Evolutionary conservation across 257 asterid species (phyloP).

Genomic region (Solanum clarkiae): DNA sequence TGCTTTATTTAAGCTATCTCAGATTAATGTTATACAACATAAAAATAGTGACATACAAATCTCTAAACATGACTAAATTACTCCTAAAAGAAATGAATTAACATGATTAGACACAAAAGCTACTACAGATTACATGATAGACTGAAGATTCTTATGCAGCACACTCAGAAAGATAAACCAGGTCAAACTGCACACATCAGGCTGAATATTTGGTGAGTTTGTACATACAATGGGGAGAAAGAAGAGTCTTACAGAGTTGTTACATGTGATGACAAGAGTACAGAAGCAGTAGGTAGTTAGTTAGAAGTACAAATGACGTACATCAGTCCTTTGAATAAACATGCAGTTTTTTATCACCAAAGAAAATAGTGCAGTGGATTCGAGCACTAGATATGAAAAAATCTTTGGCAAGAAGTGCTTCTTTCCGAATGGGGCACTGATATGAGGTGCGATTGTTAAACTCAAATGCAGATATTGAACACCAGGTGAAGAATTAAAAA

Average conservation of each 20-base stretch:
- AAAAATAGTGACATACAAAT: background rate
- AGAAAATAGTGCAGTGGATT: too few relatives aligned
- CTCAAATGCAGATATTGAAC: too few relatives aligned
- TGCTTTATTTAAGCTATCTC: background rate
- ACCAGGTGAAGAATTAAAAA: too few relatives aligned
- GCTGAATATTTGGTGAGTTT: background rate
- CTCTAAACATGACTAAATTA: background rate
- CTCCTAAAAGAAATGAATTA: background rate
- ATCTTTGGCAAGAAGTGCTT: too few relatives aligned
- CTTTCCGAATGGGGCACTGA: too few relatives aligned
- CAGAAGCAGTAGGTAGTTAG: background rate
- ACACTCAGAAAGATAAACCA: background rate
- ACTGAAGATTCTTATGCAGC: background rate
- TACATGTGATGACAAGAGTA: background rate
- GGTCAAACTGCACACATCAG: background rate
- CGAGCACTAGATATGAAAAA: too few relatives aligned
- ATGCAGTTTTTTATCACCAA: background rate
- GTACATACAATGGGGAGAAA: background rate
- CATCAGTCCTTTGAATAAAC: background rate
- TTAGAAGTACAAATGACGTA: background rate
- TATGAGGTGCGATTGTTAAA: too few relatives aligned
- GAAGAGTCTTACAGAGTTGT: background rate
- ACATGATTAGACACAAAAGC: background rate
- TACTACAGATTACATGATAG: background rate
- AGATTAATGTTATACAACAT: background rate